These are phyloP conservation scores for Tetracladium maxilliforme DNA, from an alignment of 2,329 filamentous ascomycete genomes.

Conservation along the genomic window DNA sequence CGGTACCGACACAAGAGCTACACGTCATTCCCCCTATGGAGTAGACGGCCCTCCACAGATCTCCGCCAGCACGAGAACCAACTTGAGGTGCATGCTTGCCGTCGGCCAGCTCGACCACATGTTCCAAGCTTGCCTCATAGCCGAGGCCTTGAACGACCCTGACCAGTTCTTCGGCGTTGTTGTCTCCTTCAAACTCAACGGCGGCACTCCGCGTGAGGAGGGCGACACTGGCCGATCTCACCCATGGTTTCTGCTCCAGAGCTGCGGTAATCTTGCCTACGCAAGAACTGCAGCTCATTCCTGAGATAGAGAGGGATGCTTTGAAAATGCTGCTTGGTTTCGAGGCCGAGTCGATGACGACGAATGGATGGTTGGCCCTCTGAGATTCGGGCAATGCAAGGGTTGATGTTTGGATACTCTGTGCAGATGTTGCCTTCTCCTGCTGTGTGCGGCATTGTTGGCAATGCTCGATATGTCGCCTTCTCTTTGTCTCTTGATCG, in stretches of 20 bases:
- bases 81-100: slow-evolving; percentile 9
- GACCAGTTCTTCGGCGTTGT: slow-evolving; percentile 18
- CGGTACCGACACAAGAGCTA: slow-evolving; percentile 31
- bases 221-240: slow-evolving; percentile 30
- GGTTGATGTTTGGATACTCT: no score
- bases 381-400: no score
- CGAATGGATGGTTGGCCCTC: slow-evolving; percentile 7
- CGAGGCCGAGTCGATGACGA: no score
- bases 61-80: no score
- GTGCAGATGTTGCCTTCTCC: no score
- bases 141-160: slow-evolving; percentile 21
- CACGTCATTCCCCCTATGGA: slow-evolving; percentile 42
- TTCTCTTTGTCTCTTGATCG: no score
- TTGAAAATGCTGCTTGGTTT: no score
- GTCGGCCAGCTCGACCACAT: not conserved
- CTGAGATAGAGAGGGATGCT: slow-evolving; percentile 32
- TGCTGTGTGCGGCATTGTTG: no score
- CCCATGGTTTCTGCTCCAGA: slow-evolving; percentile 27
- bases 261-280: slow-evolving; percentile 29
- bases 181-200: slow-evolving; percentile 26
- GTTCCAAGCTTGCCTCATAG: slow-evolving; percentile 1
- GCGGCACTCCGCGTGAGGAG: slow-evolving; percentile 35
- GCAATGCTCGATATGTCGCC: no score
- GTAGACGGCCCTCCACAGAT: slow-evolving; percentile 32
- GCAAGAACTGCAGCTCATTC: slow-evolving; percentile 43